phyloP scores from a whole-genome alignment of 2,329 filamentous ascomycete genomes.

The Pseudogymnoascus sp. region DNA sequence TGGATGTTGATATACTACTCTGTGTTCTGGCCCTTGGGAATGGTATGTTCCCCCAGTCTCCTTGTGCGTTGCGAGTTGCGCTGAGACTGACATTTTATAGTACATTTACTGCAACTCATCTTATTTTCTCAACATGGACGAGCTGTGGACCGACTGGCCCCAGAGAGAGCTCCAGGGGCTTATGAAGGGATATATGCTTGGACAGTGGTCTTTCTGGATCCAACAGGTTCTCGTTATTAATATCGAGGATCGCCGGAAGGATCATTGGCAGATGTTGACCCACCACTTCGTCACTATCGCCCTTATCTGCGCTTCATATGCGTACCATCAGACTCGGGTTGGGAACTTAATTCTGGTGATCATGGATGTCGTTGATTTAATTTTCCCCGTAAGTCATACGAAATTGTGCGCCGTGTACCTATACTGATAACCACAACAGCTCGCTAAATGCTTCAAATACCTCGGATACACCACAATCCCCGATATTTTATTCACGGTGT shows the following conservation, averaged over 20 bases:
- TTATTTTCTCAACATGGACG: conserved; percentile 68
- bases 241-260: conserved; percentile 89
- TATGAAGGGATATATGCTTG: conserved; percentile 83
- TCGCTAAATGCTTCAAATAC: conserved; percentile 92
- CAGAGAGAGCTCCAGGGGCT: conserved; percentile 64
- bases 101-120: conserved; percentile 72
- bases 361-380: conserved; percentile 88
- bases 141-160: conserved; percentile 82
- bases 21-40: conserved; percentile 73
- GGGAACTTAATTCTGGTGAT: conserved; percentile 82
- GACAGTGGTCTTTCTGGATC: conserved; percentile 86
- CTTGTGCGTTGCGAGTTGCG: not conserved
- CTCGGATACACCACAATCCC: conserved; percentile 67
- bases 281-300: conserved; percentile 86
- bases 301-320: conserved; percentile 75
- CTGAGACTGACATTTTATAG: conserved; percentile 37
- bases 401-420: not conserved
- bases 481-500: conserved; percentile 76
- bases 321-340: conserved; percentile 78
- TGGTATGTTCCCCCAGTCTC: conserved; percentile 50
- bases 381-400: conserved; percentile 66
- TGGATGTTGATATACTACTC: conserved; percentile 83
- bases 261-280: conserved; percentile 91
- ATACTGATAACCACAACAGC: conserved; percentile 38
- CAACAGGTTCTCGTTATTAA: conserved; percentile 92